Percentiles rank a stretch among this genome's conserved stretches.
phyloP scores from a whole-genome alignment of 2,329 filamentous ascomycete genomes.

The Colletotrichum sp. region DNA sequence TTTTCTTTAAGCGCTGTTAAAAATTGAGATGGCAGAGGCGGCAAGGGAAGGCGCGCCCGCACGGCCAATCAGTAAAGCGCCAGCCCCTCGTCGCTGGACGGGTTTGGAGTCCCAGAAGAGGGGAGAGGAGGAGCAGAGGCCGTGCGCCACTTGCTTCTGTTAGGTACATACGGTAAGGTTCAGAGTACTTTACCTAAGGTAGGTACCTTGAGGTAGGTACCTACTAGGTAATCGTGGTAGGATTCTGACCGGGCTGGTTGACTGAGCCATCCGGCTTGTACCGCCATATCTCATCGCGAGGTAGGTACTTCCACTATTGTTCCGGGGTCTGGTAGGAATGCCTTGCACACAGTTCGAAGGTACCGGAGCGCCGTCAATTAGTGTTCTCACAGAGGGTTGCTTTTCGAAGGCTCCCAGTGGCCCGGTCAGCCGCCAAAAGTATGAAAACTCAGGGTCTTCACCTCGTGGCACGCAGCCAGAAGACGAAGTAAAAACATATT shows the following conservation, averaged over 20 bases:
- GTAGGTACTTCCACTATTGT: neutral
- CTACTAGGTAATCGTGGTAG: neutral
- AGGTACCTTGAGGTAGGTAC: too few species aligned
- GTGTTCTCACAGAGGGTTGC: neutral
- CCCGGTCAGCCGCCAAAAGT: neutral
- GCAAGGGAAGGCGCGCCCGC: slow-evolving; percentile 1
- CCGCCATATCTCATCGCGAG: neutral
- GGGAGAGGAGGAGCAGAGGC: neutral
- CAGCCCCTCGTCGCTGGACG: neutral
- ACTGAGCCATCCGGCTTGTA: neutral
- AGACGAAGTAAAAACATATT: neutral
- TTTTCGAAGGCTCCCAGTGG: neutral
- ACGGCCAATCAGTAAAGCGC: slow-evolving; percentile 6
- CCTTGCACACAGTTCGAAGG: neutral
- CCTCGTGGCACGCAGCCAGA: neutral
- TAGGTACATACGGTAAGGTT: neutral
- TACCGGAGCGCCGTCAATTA: neutral
- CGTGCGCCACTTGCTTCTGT: neutral
- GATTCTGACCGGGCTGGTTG: neutral
- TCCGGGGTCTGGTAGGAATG: neutral
- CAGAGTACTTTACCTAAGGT: neutral
- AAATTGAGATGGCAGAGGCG: slow-evolving; percentile 15
- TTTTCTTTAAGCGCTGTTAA: slow-evolving; percentile 4
- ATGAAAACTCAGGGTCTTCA: neutral
- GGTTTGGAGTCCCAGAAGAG: neutral